Evolutionary conservation across 163 green algal genomes (phyloP), one percentile per base, ranked within the genome.

Genomic region (Scenedesmus sp.): DNA sequence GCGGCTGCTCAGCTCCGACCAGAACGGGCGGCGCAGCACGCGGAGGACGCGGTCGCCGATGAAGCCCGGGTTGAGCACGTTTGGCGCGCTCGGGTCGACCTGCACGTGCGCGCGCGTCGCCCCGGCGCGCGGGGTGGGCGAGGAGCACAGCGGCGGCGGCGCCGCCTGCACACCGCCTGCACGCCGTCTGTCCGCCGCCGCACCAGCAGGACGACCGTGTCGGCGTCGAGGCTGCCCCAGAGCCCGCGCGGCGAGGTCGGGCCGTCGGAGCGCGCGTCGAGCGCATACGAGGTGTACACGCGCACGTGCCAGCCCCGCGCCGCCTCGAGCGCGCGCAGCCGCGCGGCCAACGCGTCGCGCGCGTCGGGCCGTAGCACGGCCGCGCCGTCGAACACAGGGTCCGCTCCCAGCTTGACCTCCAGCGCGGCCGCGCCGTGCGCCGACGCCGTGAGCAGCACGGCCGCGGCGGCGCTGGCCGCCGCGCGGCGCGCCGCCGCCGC

Each of bases 11-110:
- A 81, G 48, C 36, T 81, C 74, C 4, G 45, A 51, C 74, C 53
- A 74, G 29, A 81, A 81, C 4, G 74, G 74, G 18, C 74, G n/a
- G 22, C 63, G 42, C 39, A 81, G 74, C 62, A 75, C 69, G n/a
- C 31, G 47, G 54, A 81, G 42, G 33, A 81, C 74, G 31, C 69
- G 39, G 48, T 81, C 74, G 7, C 74, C 74, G 14, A 81, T 39
- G 42, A 62, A 81, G 0, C 50, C 28, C 24, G 75, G 39, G 36
- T 29, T 75, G n/a, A 81, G 51, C 50, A 81, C 75, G 62, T 81
- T 81, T 34, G 74, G 74, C 17, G 74, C 65, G n/a, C 60, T 75
- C 20, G 74, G 74, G 63, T 81, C 74, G 42, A 71, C 73, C 73
- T 81, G 71, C 7, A 26, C 14, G 11, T 39, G 60, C 29, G n/a